Evolutionary conservation across 2,329 filamentous ascomycete species (phyloP).

Genomic region (Penicillium thymicola): DNA sequence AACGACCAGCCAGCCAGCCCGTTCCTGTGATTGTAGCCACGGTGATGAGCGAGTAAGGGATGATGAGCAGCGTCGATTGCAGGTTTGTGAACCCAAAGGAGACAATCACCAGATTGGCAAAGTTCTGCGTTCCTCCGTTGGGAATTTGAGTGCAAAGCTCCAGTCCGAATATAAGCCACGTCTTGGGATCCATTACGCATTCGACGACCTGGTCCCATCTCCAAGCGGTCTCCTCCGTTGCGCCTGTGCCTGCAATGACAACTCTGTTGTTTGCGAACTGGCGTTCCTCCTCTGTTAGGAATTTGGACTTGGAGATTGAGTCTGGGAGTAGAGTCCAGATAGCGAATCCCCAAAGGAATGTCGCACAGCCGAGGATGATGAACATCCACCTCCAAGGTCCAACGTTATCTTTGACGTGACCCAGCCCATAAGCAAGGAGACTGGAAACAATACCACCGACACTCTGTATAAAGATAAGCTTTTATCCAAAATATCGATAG

Average conservation of each 20-base stretch:
- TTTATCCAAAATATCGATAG: neutral
- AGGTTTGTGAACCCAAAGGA: conserved; percentile 22
- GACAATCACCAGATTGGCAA: conserved; percentile 31
- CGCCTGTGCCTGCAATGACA: conserved; percentile 51
- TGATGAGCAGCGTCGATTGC: conserved; percentile 49
- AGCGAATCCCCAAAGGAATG: conserved; percentile 52
- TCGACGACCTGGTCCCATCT: conserved; percentile 53
- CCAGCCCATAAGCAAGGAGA: conserved; percentile 51
- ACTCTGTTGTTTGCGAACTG: conserved; percentile 35
- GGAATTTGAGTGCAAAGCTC: conserved; percentile 54
- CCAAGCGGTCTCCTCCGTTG: conserved; percentile 49
- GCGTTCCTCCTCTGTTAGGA: conserved; percentile 55
- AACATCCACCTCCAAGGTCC: conserved; percentile 51
- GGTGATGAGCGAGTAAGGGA: conserved; percentile 56
- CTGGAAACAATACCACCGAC: conserved; percentile 23
- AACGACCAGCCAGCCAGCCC: conserved; percentile 53
- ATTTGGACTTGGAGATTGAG: conserved; percentile 53
- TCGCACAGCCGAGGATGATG: conserved; percentile 52
- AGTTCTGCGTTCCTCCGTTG: conserved; percentile 60
- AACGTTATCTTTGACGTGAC: conserved; percentile 45
- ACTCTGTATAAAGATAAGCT: conserved; percentile 12
- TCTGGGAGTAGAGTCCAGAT: conserved; percentile 53
- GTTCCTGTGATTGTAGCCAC: conserved; percentile 49
- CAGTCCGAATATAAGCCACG: conserved; percentile 57
- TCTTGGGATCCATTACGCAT: conserved; percentile 57